Evolutionary conservation across 2,329 filamentous ascomycete species (phyloP), one percentile per base, ranked within the genome.

Genomic region (Parascedosporium putredinis): DNA sequence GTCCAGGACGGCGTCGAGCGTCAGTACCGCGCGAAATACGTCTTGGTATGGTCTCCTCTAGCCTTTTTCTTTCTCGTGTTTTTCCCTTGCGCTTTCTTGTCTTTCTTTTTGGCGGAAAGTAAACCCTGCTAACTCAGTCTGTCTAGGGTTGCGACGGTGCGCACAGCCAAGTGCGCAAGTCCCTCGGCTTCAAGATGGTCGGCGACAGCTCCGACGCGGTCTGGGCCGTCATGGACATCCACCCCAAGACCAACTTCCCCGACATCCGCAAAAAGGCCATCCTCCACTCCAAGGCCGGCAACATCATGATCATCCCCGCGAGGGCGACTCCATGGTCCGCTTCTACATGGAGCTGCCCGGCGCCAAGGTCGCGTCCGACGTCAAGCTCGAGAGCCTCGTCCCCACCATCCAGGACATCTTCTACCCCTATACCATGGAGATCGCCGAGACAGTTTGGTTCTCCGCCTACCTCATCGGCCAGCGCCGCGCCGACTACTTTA

Each of bases 401-500:
- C 44, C 57, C 5, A 68, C 71, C 0, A 78, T 78, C 0, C 64
- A 67, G 31, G 64, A 62, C 0, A 76, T 83, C 36, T 75, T 84
- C 47, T 53, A 61, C 0, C 79, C 78, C 0, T 82, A 79, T 50
- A 53, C 57, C 0, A 67, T 82, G 53, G 72, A 79, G 0, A 70
- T 79, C 47, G 68, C 68, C 1, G 71, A 74, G 49, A 80, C 77
- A 1, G 55, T 52, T 1, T 84, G 81, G 81, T 84, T 79, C 76
- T 80, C 76, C 0, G 78, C 76, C 0, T 84, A 84, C 53, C 64
- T 70, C 5, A 81, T 84, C 43, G 79, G 79, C 0, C 81, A 84
- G 58, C 68, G 81, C n/a, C 71, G 84, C 0, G 77, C 74, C 5
- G 70, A 69, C 5, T 64, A 71, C 46, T 83, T 82, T 61, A 73